Base-by-base conservation (phyloP, 805 yeast genomes). In the Scheffersomyces amazonensis region DNA sequence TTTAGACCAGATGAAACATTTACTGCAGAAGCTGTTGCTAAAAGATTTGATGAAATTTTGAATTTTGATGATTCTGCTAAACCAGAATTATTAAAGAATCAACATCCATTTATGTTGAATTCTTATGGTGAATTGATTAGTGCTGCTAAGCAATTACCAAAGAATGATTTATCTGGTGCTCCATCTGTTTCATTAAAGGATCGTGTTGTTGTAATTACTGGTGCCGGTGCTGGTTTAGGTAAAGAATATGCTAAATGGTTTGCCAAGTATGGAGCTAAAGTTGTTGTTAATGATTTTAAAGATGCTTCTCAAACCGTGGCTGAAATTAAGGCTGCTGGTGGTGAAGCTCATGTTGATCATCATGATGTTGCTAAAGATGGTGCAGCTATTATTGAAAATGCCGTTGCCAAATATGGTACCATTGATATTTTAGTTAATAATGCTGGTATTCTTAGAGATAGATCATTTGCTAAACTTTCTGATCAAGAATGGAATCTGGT, bases 151-250 rank as follows among this genome's bases (percentile, higher is more conserved):
- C 58, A 66, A 33, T 64, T 83, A 43, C 77, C 84, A 11, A 44
- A 74, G 16, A 78, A 77, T 53, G 77, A 78, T 47, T 41, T 38
- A 9, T 42, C 66, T 5, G 71, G 69, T 34, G 67, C 68, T 37
- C 60, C 62, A 17, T 39, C 53, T 19, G 72, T 84, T 32, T 78
- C 88, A 20, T 68, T 91, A 58, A 80, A 79, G 56, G 89, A 73
- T 50, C 87, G 86, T 65, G 96, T 91, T 40, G 96, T 88, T 24
- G 76, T 91, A 41, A 79, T 91, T 39, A 91, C 98, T 13, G 99
- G 99, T 46, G 90, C 96, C 30, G 97, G 96, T 46, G 82, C 86
- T 34, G 99, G 99, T 33, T 75, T 91, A 51, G 99, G 99, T 45
- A 81, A 83, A 58, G 85, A 89, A 41, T 95, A 91, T 66, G 96